Base-by-base conservation (phyloP, 208 protist species). In the Porcisia deanei region DNA sequence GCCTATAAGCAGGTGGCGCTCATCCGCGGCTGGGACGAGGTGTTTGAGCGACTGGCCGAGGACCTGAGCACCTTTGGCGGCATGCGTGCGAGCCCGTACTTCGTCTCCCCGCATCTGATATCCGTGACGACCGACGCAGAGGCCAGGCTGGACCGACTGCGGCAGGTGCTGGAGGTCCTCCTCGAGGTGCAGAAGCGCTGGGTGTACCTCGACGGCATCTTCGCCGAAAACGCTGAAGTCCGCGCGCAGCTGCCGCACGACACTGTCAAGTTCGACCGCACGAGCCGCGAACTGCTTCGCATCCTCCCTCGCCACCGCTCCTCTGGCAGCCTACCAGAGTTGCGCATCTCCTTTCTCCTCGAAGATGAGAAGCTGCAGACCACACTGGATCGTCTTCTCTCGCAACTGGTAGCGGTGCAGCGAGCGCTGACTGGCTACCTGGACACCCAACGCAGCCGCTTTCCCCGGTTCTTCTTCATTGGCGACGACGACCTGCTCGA, bases 401-500 rank as follows among this genome's bases (percentile, higher is more conserved):
- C 94, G 30, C 88, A 99, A 61, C 87, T 99, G 16, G 80, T 75
- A 55, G 95, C 95, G 69, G 97, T 99, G 71, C 99, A 99, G 90
- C 98, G 99, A 63, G 94, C 95, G 22, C 91, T 99, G 20, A 98
- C 97, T 52, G 92, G 97, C 64, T 99, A 99, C 81, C 89, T 99
- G 4, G 99, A 99, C 82, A 88, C 87, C 14, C 98, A 99, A 89
- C 94, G 99, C 49, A 70, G 87, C 8, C 85, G 91, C 70, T 99
- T 99, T 83, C 98, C 99, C 1, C 96, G 99, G 72, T 99, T 99
- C 91, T 99, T 99, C 85, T 99, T 99, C 83, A 94, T 99, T 54
- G 99, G 99, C 47, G 99, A 99, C 91, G 99, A 99, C 83, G 99
- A 99, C 85, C 86, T 99, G 71, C 91, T 99, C 4, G 99, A 99